A percentile compares a stretch with the other conserved stretches of the same genome.
Conservation (phyloP, 352 stramenopile species). For the Blastocystis sp. region DNA sequence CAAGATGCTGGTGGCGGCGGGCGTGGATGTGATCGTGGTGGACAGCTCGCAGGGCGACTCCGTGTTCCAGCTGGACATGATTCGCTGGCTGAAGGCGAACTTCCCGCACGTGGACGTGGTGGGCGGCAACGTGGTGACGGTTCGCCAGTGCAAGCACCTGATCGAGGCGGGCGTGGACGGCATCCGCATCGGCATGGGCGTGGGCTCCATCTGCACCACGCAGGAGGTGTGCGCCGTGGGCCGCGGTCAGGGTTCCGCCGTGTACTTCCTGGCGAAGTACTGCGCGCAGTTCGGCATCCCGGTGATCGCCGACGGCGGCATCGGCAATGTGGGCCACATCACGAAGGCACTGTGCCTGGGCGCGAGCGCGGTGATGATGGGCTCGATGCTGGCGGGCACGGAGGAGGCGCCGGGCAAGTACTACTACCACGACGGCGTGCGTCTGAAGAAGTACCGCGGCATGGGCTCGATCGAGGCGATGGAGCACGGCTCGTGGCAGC, state of each 20-base stretch:
- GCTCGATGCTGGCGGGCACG: constrained; percentile 96
- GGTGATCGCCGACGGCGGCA: constrained; percentile 96
- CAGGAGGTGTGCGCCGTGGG: constrained; percentile 92
- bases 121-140: constrained; percentile 97
- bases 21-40: constrained; percentile 98
- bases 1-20: constrained; percentile 81
- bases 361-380: constrained; percentile 98
- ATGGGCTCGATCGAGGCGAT: constrained; percentile 99
- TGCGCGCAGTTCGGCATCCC: constrained; percentile 77
- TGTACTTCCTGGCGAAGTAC: constrained; percentile 95
- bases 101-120: constrained; percentile 94
- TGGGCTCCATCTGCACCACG: constrained; percentile 99
- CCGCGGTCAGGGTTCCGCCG: constrained; percentile 92
- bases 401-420: constrained; percentile 98
- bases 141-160: constrained; percentile 92
- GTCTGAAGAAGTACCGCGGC: constrained; percentile 98
- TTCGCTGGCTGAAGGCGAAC: constrained; percentile 84
- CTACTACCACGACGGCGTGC: constrained; percentile 99
- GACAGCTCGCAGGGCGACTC: constrained; percentile 98
- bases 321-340: constrained; percentile 95
- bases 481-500: constrained; percentile 89
- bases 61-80: constrained; percentile 86
- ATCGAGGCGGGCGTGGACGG: constrained; percentile 96
- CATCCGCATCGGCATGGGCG: constrained; percentile 98
- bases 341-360: constrained; percentile 94